A percentile compares a stretch with the other conserved stretches of the same genome.
phyloP scores from a whole-genome alignment of 495 filamentous ascomycete species.

The Bathelium albidoporum region DNA sequence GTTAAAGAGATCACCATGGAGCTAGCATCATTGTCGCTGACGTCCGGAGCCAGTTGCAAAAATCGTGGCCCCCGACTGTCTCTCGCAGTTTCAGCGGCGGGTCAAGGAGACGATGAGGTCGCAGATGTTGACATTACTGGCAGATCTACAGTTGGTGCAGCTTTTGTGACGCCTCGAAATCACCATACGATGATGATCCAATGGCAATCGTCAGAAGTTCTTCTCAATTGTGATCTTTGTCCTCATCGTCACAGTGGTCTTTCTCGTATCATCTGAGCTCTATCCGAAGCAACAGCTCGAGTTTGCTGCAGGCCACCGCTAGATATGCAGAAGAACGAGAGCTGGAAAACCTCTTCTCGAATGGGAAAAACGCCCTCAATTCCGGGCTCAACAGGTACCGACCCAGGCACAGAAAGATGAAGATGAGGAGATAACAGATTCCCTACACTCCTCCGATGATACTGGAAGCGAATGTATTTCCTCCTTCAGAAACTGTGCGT shows the following conservation, averaged over 20 bases:
- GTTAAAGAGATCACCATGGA: background rate
- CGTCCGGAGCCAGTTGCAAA: too few relatives aligned
- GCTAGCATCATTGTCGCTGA: background rate
- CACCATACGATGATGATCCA: background rate
- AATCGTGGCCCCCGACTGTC: too few relatives aligned
- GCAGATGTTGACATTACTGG: background rate
- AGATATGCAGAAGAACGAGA: background rate
- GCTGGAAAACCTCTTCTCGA: background rate
- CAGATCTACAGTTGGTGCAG: background rate
- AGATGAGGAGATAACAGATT: too few relatives aligned
- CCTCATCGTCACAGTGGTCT: background rate
- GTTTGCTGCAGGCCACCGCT: background rate
- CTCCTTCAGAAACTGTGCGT: too few relatives aligned
- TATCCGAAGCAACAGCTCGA: background rate
- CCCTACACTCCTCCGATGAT: too few relatives aligned
- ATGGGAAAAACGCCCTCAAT: background rate
- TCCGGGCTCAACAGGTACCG: too few relatives aligned
- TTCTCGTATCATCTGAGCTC: background rate
- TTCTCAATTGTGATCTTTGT: background rate
- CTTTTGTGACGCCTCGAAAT: background rate
- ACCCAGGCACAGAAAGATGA: background rate
- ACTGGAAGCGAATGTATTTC: too few relatives aligned
- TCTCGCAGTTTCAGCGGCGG: background rate
- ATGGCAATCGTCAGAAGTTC: background rate
- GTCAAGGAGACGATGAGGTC: background rate